Base-by-base conservation (phyloP, 2,329 filamentous ascomycete species). In the Calonectria hawksworthii region DNA sequence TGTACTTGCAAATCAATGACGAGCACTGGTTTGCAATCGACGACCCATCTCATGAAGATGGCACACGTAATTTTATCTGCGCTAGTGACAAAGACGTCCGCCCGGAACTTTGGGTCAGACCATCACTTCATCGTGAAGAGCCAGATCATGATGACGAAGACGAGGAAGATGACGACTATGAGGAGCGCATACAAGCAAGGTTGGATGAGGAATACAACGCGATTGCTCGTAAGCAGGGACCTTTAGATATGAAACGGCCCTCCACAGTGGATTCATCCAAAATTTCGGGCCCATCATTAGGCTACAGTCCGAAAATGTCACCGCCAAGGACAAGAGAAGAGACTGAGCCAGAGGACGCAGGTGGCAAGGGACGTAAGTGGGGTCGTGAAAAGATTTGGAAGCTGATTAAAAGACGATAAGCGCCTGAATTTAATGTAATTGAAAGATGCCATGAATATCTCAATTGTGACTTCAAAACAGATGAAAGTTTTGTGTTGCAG, bases 21-120 rank as follows among this genome's bases (percentile, higher is more conserved):
- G 26, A 69, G 23, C 41, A 69, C 28, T 69, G 67, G 67, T 61
- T 69, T 32, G 67, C 67, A 4, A 69, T 69, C 10, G 67, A 69
- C 4, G 67, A 69, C 28, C 67, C 52, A 7, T 34, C 21, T 14
- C n/a, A 69, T 5, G 52, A 59, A 28, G 38, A 41, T 18, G 67
- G 67, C 8, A 61, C 51, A 3, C 26, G 47, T 21, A 30, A 59
- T 44, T 69, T 61, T 36, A 16, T 50, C 13, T 59, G 67, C 23
- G 10, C 32, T 8, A 69, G 36, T 34, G 9, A 4, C 6, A 38
- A 69, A 14, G 52, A 23, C 3, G 16, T 7, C 1, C 54, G 14
- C n/a, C 67, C 67, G 7, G 44, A 61, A 14, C 34, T 69, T 36
- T 69, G 52, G 67, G 52, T 69, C 4, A 32, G 18, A 3, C 67